These are phyloP conservation scores for Schrenkiella parvula DNA, from an alignment of 345 rosid genomes.

Conservation along the genomic window DNA sequence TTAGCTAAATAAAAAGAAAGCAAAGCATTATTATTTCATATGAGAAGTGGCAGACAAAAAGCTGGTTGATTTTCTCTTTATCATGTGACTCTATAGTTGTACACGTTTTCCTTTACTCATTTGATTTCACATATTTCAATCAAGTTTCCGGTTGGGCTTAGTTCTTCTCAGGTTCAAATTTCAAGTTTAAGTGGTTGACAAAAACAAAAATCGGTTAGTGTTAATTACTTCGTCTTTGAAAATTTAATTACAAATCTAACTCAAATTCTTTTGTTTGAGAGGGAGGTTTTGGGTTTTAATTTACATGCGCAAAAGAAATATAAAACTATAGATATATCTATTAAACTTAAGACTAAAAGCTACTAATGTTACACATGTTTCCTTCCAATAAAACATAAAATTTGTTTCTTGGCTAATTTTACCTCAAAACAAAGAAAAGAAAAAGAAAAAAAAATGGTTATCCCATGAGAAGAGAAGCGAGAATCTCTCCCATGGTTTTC, in stretches of 20 bases:
- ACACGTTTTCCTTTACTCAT: background rate
- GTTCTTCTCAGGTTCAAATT: background rate
- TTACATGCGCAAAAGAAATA: background rate
- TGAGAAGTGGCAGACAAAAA: slow-evolving; percentile 27
- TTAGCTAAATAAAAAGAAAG: background rate
- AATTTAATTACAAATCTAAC: background rate
- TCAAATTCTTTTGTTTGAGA: background rate
- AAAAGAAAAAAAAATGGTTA: slow-evolving; percentile 17
- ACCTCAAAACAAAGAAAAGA: slow-evolving; percentile 5
- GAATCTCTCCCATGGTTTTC: slow-evolving; percentile 90
- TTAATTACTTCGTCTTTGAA: background rate
- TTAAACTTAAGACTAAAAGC: slow-evolving; percentile 5
- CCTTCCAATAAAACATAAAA: slow-evolving; percentile 4
- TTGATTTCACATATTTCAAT: background rate
- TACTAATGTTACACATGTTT: slow-evolving; percentile 23
- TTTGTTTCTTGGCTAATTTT: slow-evolving; percentile 23
- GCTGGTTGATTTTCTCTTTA: slow-evolving; percentile 7
- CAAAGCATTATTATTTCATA: background rate
- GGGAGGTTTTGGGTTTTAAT: background rate
- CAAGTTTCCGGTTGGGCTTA: background rate
- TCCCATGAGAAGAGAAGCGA: slow-evolving; percentile 72
- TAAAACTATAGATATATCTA: slow-evolving; percentile 10
- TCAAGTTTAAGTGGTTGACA: background rate
- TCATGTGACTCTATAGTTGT: slow-evolving; percentile 1
- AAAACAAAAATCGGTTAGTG: background rate